Evolutionary conservation across 2,329 filamentous ascomycete species (phyloP).

Genomic region (Fusarium sambucinum): DNA sequence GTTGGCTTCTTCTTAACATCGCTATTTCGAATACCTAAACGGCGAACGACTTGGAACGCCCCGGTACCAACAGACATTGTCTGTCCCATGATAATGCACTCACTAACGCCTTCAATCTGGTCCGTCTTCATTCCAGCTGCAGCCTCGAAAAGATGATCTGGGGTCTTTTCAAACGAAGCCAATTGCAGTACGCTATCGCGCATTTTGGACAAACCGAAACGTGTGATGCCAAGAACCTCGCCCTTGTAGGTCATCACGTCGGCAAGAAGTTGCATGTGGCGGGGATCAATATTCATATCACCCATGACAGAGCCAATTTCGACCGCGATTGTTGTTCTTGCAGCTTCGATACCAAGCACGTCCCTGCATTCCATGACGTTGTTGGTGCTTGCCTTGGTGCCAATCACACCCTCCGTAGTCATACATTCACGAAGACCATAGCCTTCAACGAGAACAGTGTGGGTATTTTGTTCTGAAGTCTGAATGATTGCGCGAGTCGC

Average conservation of each 20-base stretch:
- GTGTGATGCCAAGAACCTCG: slow-evolving; percentile 94
- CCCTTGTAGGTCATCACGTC: slow-evolving; percentile 99
- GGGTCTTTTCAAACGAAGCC: slow-evolving; percentile 97
- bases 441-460: slow-evolving; percentile 89
- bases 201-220: slow-evolving; percentile 97
- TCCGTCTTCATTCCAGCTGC: slow-evolving; percentile 93
- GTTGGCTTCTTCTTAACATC: slow-evolving; percentile 71
- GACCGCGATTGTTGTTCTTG: slow-evolving; percentile 85
- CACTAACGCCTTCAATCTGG: slow-evolving; percentile 90
- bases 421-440: slow-evolving; percentile 92
- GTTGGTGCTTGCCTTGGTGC: slow-evolving; percentile 80
- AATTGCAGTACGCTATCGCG: slow-evolving; percentile 93
- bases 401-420: slow-evolving; percentile 91
- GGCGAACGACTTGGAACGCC: slow-evolving; percentile 87
- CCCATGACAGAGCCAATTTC: slow-evolving; percentile 93
- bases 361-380: slow-evolving; percentile 89
- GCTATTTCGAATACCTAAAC: slow-evolving; percentile 74
- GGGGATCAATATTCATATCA: slow-evolving; percentile 94
- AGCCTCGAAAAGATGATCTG: slow-evolving; percentile 96
- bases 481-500: slow-evolving; percentile 90
- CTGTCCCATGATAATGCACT: slow-evolving; percentile 99
- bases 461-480: slow-evolving; percentile 75
- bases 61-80: slow-evolving; percentile 92
- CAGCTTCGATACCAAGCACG: slow-evolving; percentile 94
- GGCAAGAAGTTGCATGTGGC: slow-evolving; percentile 96